These are phyloP conservation scores for Saccharomyces hybrid DNA, from an alignment of 1,139 yeast species.

Conservation along the genomic window DNA sequence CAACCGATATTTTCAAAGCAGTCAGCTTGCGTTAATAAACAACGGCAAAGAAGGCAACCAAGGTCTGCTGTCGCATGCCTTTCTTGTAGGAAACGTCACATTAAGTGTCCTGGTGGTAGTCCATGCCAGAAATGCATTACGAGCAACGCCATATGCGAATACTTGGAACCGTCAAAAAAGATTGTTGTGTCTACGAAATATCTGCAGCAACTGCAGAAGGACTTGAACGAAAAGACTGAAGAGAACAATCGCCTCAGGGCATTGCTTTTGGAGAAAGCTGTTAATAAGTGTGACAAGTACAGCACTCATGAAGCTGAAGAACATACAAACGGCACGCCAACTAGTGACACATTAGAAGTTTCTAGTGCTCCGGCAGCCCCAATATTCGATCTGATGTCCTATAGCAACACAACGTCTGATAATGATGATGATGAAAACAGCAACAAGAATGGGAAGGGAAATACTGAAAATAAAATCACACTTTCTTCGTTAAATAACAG, in stretches of 20 bases:
- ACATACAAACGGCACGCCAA: background rate
- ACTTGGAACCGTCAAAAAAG: slow-evolving; percentile 70
- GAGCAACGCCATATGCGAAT: slow-evolving; percentile 60
- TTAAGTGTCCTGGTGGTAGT: slow-evolving; percentile 74
- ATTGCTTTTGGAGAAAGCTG: slow-evolving; percentile 20
- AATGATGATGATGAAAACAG: slow-evolving; percentile 1
- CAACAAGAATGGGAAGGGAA: no score
- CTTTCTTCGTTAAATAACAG: no score
- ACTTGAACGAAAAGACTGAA: slow-evolving; percentile 41
- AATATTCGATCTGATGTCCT: background rate
- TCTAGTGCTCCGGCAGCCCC: background rate
- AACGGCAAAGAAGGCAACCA: slow-evolving; percentile 5
- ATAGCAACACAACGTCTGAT: background rate
- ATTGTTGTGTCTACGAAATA: slow-evolving; percentile 72
- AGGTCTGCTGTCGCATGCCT: slow-evolving; percentile 40
- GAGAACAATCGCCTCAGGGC: slow-evolving; percentile 53
- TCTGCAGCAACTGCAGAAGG: slow-evolving; percentile 60
- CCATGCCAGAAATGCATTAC: slow-evolving; percentile 63
- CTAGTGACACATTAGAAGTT: background rate
- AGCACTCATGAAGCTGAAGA: background rate
- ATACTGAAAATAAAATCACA: no score
- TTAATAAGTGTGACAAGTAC: background rate
- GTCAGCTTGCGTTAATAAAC: background rate
- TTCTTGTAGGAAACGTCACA: slow-evolving; percentile 67
- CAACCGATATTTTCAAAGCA: background rate